Evolutionary conservation across 1,139 yeast genomes (phyloP).

Genomic region (Petasospora rhodanensis): DNA sequence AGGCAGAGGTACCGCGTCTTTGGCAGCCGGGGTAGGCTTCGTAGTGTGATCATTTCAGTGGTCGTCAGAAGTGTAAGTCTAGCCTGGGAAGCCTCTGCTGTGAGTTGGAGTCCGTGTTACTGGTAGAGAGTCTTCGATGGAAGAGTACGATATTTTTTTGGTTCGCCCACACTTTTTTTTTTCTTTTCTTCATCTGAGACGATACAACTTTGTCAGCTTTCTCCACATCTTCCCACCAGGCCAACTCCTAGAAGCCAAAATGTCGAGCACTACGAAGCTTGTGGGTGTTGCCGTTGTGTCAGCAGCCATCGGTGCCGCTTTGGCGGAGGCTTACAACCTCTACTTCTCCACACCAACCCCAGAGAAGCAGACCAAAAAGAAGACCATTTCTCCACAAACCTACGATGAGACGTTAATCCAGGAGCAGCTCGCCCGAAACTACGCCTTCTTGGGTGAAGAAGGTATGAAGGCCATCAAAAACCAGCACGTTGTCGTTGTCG

Average conservation of each 20-base stretch:
- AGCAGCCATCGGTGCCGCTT: constrained; percentile 37
- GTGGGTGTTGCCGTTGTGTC: constrained; percentile 32
- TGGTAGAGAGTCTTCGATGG: no score
- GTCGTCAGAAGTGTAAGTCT: no score
- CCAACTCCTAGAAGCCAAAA: no score
- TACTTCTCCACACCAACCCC: constrained; percentile 13
- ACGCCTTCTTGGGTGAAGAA: constrained; percentile 82
- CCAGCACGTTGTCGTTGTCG: constrained; percentile 84
- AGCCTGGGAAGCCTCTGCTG: no score
- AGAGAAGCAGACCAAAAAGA: constrained; percentile 7
- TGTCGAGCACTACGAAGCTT: constrained; percentile 9
- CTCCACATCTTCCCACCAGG: no score
- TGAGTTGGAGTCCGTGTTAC: no score
- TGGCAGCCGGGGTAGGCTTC: not conserved
- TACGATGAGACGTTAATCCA: constrained; percentile 73
- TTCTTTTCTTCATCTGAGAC: no score
- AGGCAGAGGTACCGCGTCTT: not conserved
- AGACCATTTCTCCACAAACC: constrained; percentile 10
- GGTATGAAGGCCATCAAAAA: constrained; percentile 74
- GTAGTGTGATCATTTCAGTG: constrained; percentile 3
- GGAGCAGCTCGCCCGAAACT: constrained; percentile 91
- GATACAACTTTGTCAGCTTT: no score
- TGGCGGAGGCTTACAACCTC: constrained; percentile 39
- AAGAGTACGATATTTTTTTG: not conserved
- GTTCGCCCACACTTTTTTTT: constrained; percentile 2